Base-by-base conservation (phyloP, 2,329 filamentous ascomycete species). In the Colletotrichum viniferum region DNA sequence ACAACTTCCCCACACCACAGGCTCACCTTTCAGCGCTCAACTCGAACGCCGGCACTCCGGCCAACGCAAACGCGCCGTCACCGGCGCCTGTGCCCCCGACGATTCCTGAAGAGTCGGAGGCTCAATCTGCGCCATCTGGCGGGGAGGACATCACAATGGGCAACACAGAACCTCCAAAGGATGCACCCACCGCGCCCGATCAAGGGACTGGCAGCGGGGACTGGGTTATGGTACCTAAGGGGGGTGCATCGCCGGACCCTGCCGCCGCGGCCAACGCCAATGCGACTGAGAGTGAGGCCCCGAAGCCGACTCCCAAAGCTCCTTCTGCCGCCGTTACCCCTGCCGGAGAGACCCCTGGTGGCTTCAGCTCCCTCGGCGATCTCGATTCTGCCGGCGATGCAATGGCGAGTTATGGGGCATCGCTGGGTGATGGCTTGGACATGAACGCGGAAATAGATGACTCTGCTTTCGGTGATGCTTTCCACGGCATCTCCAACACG, bases 381-480 rank as follows among this genome's bases (percentile, higher is more conserved):
- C 84, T 94, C 58, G 92, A 96, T 82, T 92, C 92, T 28, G 94
- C 93, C 0, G 93, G 92, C 16, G 93, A 95, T 80, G 94, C 93
- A 5, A 85, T 95, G 43, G 92, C 92, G 4, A 90, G 90, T 52
- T 95, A 93, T 80, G 76, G 69, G 21, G 74, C 43, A 30, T 88
- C 90, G 66, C 83, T 90, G 6, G 90, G 87, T 26, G 90, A 91
- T 56, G 91, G 89, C 10, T 83, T 90, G n/a, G 89, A 90, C 81
- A 83, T 93, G 67, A 88, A 90, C 79, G 90, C 93, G 86, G 93
- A 93, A 77, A 90, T 95, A 87, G 94, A 95, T 62, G 94, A 96
- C 80, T 95, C 93, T 43, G 95, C 94, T 2, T 97, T 97, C 85
- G 95, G 94, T 4, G 94, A 97, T 79, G 95, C 95, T 1, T 95